These are phyloP conservation scores for Talaromyces albobiverticillius DNA, from an alignment of 2,329 filamentous ascomycete genomes.

Conservation along the genomic window DNA sequence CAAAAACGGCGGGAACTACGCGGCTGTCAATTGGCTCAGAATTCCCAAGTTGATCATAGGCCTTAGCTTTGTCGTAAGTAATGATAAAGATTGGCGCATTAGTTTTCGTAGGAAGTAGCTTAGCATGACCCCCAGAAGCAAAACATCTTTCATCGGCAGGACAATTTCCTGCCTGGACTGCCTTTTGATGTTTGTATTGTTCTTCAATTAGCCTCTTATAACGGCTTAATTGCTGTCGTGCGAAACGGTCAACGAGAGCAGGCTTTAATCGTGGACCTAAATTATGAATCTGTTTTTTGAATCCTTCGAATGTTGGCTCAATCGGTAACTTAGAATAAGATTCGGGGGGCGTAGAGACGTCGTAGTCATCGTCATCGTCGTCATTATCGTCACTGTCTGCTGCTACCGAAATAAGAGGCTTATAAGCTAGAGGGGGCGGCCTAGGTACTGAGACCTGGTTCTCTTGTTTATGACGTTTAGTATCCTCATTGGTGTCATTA, in stretches of 20 bases:
- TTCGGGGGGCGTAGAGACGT: slow-evolving; percentile 60
- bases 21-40: slow-evolving; percentile 55
- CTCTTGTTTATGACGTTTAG: no score
- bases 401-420: not conserved
- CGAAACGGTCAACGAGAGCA: slow-evolving; percentile 74
- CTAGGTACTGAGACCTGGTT: no score
- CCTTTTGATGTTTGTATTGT: slow-evolving; percentile 67
- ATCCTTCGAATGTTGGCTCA: slow-evolving; percentile 70
- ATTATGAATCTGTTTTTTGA: slow-evolving; percentile 68
- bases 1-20: slow-evolving; percentile 72
- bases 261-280: slow-evolving; percentile 71
- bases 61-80: no score
- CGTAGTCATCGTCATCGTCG: slow-evolving; percentile 55
- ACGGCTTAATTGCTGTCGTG: slow-evolving; percentile 72
- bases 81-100: no score
- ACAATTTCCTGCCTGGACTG: slow-evolving; percentile 53
- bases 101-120: slow-evolving; percentile 56
- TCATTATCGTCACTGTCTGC: slow-evolving; percentile 50
- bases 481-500: no score
- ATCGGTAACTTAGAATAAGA: slow-evolving; percentile 66
- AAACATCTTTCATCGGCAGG: slow-evolving; percentile 65
- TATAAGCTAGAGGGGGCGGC: no score
- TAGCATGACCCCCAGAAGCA: slow-evolving; percentile 64
- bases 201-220: slow-evolving; percentile 73
- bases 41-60: no score